Conservation (phyloP, 164 flowering plant species). For the Berberis vulgaris region DNA sequence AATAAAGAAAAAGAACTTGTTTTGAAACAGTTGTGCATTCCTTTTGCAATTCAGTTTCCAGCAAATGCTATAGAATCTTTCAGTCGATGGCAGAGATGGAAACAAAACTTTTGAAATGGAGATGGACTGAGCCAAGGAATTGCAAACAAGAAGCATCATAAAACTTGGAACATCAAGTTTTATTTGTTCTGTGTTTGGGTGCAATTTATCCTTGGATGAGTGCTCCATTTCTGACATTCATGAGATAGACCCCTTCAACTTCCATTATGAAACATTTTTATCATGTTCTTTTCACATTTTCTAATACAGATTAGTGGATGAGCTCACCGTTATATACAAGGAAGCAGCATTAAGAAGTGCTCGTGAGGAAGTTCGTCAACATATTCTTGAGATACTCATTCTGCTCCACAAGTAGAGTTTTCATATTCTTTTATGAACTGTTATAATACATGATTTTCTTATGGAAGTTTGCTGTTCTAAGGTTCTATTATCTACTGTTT, state of each 20-base stretch:
- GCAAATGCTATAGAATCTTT: too few relatives aligned
- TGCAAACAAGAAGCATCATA: too few relatives aligned
- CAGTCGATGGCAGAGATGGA: too few relatives aligned
- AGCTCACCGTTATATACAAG: conserved; percentile 55
- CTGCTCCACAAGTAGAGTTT: conserved; percentile 61
- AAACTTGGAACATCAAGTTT: too few relatives aligned
- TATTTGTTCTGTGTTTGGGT: too few relatives aligned
- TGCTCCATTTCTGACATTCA: not conserved
- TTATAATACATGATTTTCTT: not conserved
- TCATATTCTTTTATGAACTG: too few relatives aligned
- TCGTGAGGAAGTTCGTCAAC: conserved; percentile 54
- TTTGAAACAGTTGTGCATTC: too few relatives aligned
- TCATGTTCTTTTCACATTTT: not conserved
- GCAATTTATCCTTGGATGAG: too few relatives aligned
- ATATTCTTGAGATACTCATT: conserved; percentile 35
- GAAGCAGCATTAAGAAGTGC: conserved; percentile 58
- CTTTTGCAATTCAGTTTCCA: too few relatives aligned
- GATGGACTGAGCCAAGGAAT: too few relatives aligned
- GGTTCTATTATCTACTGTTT: not conserved
- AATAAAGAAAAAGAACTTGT: too few relatives aligned
- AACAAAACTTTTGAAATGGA: too few relatives aligned
- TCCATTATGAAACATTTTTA: not conserved
- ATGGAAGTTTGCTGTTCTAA: not conserved
- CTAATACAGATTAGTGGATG: conserved; percentile 67
- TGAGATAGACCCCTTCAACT: not conserved